Evolutionary conservation across 1,139 yeast genomes (phyloP).

Genomic region (Nakaseomyces glabratus): DNA sequence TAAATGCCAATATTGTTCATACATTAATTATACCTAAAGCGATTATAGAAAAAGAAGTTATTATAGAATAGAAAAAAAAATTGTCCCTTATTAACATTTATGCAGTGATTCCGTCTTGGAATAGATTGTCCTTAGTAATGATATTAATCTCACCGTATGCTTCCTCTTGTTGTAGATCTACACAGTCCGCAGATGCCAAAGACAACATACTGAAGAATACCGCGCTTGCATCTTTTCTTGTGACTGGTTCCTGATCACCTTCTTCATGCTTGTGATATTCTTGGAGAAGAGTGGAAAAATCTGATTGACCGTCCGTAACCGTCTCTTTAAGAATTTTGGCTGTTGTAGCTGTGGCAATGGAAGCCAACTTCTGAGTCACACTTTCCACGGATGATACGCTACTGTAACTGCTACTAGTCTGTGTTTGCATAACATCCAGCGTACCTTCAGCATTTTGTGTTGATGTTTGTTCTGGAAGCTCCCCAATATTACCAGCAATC

Average conservation of each 20-base stretch:
- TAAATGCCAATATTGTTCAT: too few relatives aligned
- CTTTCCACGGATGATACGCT: conserved; percentile 8
- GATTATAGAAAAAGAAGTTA: too few relatives aligned
- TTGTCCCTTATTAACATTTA: conserved; percentile 7
- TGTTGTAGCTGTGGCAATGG: conserved; percentile 2
- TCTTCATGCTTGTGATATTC: conserved; percentile 27
- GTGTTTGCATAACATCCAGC: conserved; percentile 1
- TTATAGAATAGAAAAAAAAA: too few relatives aligned
- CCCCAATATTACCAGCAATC: too few relatives aligned
- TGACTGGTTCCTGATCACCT: conserved; percentile 25
- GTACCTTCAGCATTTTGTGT: conserved; percentile 4
- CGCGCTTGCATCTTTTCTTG: conserved; percentile 56
- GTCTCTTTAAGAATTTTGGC: conserved; percentile 13
- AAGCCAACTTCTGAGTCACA: conserved; percentile 5
- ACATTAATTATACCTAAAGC: too few relatives aligned
- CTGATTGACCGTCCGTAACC: conserved; percentile 25
- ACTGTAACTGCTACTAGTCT: conserved; percentile 1
- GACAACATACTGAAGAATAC: conserved; percentile 79
- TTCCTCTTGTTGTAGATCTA: conserved; percentile 50
- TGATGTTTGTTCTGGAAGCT: not conserved
- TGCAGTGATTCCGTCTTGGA: conserved; percentile 33
- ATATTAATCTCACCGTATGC: conserved; percentile 55
- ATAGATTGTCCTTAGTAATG: conserved; percentile 43
- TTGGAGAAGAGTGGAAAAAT: conserved; percentile 38
- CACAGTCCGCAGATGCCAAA: conserved; percentile 69